Evolutionary conservation across 2,329 filamentous ascomycete species (phyloP), one percentile per base, ranked within the genome.

Genomic region (Aspergillus glaucus): DNA sequence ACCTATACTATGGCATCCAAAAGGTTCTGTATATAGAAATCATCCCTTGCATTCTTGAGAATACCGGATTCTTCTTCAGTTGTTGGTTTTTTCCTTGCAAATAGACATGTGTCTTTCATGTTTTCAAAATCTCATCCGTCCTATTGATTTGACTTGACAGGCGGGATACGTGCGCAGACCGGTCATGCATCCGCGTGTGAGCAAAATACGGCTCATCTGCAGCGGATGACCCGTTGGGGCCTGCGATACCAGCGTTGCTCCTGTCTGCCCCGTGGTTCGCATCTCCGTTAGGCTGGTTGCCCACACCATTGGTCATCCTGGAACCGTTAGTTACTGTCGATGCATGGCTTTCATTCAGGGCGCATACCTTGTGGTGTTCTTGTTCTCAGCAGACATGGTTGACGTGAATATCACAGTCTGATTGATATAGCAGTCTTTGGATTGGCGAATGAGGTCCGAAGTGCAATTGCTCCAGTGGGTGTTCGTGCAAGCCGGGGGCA

Each of bases 161-260:
- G n/a, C 60, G 54, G n/a, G 46, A 55, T 34, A 59, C 49, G 41
- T 68, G 65, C 22, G 59, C 55, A 9, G 61, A 57, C 43, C 65
- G 62, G 10, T 65, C 61, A 40, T 48, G 50, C 51, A 66, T 63
- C n/a, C 62, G 57, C 36, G 60, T 62, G 5, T 56, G 55, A 19
- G 58, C 61, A 51, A 63, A 68, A 51, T 67, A 68, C 28, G 65
- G 62, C 9, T 56, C 60, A 14, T 68, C 63, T 5, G 60, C 53
- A 6, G 61, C 56, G 9, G 59, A 52, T 24, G 58, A 54, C 28
- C 61, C 56, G 10, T 55, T 55, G 34, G 60, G 59, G 21, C 64
- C 61, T 10, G 63, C 55, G 4, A 49, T 54, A 46, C 49, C 58
- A 47, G 54, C 49, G 32, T 32, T 58, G 48, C 56, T 56, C 19